phyloP scores from a whole-genome alignment of 164 flowering plant genomes.

The Platanus orientalis region DNA sequence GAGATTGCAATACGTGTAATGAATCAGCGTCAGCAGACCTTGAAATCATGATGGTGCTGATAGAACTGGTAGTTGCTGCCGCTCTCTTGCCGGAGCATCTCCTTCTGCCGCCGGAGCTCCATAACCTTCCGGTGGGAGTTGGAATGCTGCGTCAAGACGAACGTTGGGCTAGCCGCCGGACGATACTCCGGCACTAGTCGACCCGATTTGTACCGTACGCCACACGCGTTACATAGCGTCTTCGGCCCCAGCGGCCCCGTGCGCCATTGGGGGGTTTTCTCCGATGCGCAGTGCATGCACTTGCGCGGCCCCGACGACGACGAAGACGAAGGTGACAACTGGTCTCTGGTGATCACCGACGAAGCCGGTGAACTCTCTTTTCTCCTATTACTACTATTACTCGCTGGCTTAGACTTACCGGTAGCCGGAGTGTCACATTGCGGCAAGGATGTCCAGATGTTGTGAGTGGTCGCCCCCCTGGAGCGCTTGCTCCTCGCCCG shows the following conservation, averaged over 20 bases:
- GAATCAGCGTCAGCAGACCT: slow-evolving; percentile 35
- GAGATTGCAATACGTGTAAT: not conserved
- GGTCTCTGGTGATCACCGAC: not conserved
- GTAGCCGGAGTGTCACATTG: slow-evolving; percentile 4
- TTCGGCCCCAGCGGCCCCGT: slow-evolving; percentile 66
- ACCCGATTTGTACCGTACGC: slow-evolving; percentile 65
- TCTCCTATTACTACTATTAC: no score
- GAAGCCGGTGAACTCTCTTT: not conserved
- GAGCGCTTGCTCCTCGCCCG: slow-evolving; percentile 31
- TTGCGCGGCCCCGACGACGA: slow-evolving; percentile 18
- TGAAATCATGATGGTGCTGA: slow-evolving; percentile 28
- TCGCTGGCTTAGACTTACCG: not conserved
- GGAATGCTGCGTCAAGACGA: slow-evolving; percentile 56
- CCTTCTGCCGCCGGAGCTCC: slow-evolving; percentile 65
- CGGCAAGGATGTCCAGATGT: slow-evolving; percentile 16
- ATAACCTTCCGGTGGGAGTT: slow-evolving; percentile 64
- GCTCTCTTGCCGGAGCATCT: slow-evolving; percentile 21
- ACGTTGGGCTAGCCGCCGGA: slow-evolving; percentile 71
- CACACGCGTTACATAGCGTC: slow-evolving; percentile 64
- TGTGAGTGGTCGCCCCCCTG: slow-evolving; percentile 11
- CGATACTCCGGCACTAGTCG: slow-evolving; percentile 66
- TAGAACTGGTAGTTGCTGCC: slow-evolving; percentile 8
- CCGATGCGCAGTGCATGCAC: slow-evolving; percentile 63
- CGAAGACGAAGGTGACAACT: not conserved
- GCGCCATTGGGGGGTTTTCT: slow-evolving; percentile 77